Base-by-base conservation (phyloP, 108 stramenopile species). In the Cylindrotheca closterium region DNA sequence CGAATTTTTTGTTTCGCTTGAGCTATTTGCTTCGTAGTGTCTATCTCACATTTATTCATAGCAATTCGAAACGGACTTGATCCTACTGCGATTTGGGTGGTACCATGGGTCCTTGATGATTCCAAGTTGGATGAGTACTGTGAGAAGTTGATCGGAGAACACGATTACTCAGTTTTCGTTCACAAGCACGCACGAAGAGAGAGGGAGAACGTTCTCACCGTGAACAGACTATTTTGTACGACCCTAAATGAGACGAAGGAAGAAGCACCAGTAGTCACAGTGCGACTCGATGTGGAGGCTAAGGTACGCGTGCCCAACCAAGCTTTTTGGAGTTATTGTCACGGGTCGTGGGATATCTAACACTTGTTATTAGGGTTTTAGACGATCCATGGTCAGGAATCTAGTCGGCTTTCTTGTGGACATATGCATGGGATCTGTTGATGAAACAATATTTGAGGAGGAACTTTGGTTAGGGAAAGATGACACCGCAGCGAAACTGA, bases 331-430 rank as follows among this genome's bases (percentile, higher is more conserved):
- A n/a, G n/a, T n/a, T n/a, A n/a, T n/a, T n/a, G n/a, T n/a, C n/a
- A n/a, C n/a, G n/a, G n/a, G n/a, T n/a, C n/a, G n/a, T n/a, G n/a
- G n/a, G n/a, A n/a, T n/a, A n/a, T n/a, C n/a, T n/a, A n/a, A n/a
- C n/a, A n/a, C 15, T 42, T 42, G 37, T 42, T 42, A 15, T 42
- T 15, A 42, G 34, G 88, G 91, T 22, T 92, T 92, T 71, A 81
- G 83, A 24, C 61, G 91, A 32, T 80, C 82, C 12, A 86, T 87
- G 87, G 84, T 92, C 0, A 74, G 91, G 25, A 87, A 87, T 63
- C 61, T 92, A 54, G 62, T 89, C 5, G 91, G 91, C 1, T 92
- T 84, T 73, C 75, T 85, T 5, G 84, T 92, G 8, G 90, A 91
- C 58, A 72, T 86, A 0, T 73, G 79, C 10, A 67, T 85, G 30